A percentile compares a stretch with the other conserved stretches of the same genome.
These are phyloP conservation scores for Metschnikowia dekortorum DNA, from an alignment of 805 yeast genomes.

Conservation along the genomic window DNA sequence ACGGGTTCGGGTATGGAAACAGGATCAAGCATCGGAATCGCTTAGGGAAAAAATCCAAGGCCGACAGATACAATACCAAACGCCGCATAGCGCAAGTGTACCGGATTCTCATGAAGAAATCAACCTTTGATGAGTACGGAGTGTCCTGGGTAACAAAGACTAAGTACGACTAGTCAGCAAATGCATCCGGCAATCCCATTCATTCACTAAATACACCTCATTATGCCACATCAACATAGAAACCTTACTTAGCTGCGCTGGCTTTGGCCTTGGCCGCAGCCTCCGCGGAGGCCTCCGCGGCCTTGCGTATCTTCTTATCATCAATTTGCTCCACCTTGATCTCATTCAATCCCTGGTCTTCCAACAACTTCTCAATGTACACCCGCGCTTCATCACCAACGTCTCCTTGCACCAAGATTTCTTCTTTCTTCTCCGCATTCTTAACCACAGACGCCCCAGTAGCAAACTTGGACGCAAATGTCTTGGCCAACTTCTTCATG, in stretches of 20 bases:
- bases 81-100: slow-evolving; percentile 18
- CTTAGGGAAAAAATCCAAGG: slow-evolving; percentile 17
- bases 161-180: slow-evolving; percentile 13
- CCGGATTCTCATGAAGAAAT: slow-evolving; percentile 15
- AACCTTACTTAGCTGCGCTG: neutral
- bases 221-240: neutral
- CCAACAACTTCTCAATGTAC: slow-evolving; percentile 62
- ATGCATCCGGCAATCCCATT: neutral
- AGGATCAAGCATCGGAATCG: slow-evolving; percentile 16
- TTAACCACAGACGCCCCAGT: slow-evolving; percentile 93
- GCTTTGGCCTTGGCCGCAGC: slow-evolving; percentile 7
- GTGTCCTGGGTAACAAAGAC: slow-evolving; percentile 17
- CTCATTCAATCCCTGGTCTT: slow-evolving; percentile 76
- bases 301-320: slow-evolving; percentile 68
- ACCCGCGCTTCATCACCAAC: slow-evolving; percentile 87
- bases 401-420: slow-evolving; percentile 90
- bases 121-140: slow-evolving; percentile 16
- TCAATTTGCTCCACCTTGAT: slow-evolving; percentile 88
- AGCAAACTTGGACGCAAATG: slow-evolving; percentile 90
- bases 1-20: slow-evolving; percentile 22
- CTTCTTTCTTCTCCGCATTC: slow-evolving; percentile 88
- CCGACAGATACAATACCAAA: slow-evolving; percentile 19
- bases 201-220: neutral
- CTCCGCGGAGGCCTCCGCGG: slow-evolving; percentile 15
- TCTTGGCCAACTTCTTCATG: slow-evolving; percentile 84